Conservation (phyloP, 306 rosid genomes). For the Canavalia ensiformis region DNA sequence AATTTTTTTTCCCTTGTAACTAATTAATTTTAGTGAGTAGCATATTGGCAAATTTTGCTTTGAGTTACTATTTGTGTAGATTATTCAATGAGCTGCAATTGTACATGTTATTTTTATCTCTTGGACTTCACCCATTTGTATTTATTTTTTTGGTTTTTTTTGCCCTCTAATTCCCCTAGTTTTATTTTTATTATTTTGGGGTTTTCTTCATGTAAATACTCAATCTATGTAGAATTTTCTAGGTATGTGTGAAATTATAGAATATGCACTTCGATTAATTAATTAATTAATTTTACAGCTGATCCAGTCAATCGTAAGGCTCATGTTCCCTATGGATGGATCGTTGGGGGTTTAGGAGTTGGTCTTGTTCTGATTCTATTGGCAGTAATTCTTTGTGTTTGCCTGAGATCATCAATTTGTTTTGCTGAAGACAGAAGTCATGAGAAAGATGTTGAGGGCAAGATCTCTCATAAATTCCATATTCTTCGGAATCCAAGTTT, state of each 20-base stretch:
- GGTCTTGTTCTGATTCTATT: constrained; percentile 69
- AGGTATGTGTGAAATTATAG: constrained; percentile 27
- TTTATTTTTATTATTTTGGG: no score
- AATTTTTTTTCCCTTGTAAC: neutral
- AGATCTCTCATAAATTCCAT: constrained; percentile 77
- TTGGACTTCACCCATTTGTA: no score
- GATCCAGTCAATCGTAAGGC: constrained; percentile 65
- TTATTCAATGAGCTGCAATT: no score
- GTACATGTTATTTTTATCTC: no score
- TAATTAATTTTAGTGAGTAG: no score
- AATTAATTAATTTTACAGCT: constrained; percentile 53
- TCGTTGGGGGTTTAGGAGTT: constrained; percentile 81
- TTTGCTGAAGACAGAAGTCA: constrained; percentile 56
- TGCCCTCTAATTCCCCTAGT: no score
- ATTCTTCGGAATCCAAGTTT: constrained; percentile 91
- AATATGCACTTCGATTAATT: constrained; percentile 32
- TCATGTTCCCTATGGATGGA: constrained; percentile 86
- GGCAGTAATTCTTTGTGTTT: constrained; percentile 62
- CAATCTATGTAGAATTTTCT: neutral
- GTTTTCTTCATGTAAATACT: constrained; percentile 3
- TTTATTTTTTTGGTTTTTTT: no score
- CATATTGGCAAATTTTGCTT: no score
- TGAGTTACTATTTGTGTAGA: no score
- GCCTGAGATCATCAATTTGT: constrained; percentile 73
- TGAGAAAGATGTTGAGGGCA: constrained; percentile 69